Evolutionary conservation across 2,329 filamentous ascomycete species (phyloP).

Genomic region (Neonectria neomacrospora): DNA sequence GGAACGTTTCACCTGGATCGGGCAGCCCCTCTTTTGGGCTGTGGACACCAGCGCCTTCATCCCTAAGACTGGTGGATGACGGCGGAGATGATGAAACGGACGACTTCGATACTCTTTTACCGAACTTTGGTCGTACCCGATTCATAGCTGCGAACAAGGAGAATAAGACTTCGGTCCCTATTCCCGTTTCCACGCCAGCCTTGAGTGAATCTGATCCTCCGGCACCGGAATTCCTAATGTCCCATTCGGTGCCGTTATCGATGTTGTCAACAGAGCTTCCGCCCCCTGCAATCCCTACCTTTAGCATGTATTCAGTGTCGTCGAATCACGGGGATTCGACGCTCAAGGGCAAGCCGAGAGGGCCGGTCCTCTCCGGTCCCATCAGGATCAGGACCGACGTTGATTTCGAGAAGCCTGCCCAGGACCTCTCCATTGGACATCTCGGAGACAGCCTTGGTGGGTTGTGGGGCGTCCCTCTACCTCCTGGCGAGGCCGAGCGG

Average conservation of each 20-base stretch:
- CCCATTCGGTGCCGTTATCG: conserved; percentile 34
- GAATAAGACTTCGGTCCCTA: conserved; percentile 22
- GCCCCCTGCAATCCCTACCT: conserved; percentile 35
- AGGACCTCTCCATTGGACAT: conserved; percentile 49
- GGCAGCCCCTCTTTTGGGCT: conserved; percentile 44
- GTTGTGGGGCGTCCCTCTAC: conserved; percentile 57
- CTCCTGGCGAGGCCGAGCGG: conserved; percentile 58
- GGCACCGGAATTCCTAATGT: conserved; percentile 32
- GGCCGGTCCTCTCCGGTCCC: conserved; percentile 48
- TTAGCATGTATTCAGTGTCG: conserved; percentile 36
- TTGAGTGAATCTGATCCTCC: conserved; percentile 29
- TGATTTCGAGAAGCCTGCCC: conserved; percentile 45
- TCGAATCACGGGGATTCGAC: conserved; percentile 29
- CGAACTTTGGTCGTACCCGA: conserved; percentile 61
- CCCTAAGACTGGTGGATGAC: conserved; percentile 57
- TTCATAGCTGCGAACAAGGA: conserved; percentile 39
- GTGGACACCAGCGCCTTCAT: conserved; percentile 52
- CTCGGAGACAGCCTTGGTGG: conserved; percentile 55
- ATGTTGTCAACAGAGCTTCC: conserved; percentile 37
- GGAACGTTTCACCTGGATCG: conserved; percentile 37
- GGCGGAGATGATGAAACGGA: conserved; percentile 55
- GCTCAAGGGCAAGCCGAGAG: conserved; percentile 38
- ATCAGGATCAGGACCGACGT: conserved; percentile 51
- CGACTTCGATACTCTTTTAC: conserved; percentile 61
- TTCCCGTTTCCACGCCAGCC: conserved; percentile 7